These are phyloP conservation scores for Neofusicoccum ribis DNA, from an alignment of 2,329 filamentous ascomycete genomes.

Conservation along the genomic window DNA sequence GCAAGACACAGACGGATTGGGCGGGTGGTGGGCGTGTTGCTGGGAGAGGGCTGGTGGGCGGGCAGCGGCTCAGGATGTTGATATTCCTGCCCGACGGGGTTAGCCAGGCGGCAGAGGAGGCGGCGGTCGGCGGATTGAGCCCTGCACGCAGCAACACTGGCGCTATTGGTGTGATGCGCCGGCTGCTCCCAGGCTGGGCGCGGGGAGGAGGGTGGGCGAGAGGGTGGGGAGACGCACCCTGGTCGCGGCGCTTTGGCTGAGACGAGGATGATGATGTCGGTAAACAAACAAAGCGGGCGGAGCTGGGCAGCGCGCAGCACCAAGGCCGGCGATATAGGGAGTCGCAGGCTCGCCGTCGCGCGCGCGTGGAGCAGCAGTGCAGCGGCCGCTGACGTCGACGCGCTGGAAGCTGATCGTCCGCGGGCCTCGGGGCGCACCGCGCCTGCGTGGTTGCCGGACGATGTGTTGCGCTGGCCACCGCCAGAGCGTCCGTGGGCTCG, in stretches of 20 bases:
- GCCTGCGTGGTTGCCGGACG: not conserved
- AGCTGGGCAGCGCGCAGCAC: not conserved
- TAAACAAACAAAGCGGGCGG: constrained; percentile 12
- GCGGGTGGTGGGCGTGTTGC: not conserved
- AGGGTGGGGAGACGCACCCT: constrained; percentile 1
- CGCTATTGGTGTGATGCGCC: constrained; percentile 6
- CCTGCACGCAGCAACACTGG: constrained; percentile 16
- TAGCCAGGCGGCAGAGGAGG: constrained; percentile 8
- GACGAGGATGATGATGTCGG: constrained; percentile 3
- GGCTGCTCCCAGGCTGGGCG: not conserved
- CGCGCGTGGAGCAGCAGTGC: constrained; percentile 1
- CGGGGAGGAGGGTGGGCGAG: not conserved
- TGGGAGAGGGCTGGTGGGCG: not conserved
- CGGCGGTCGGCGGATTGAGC: constrained; percentile 1
- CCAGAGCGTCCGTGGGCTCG: not conserved
- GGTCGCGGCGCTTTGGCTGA: not conserved
- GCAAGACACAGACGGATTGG: not conserved
- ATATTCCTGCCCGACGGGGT: constrained; percentile 16
- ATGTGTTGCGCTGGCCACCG: not conserved
- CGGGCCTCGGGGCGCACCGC: constrained; percentile 7
- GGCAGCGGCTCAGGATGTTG: constrained; percentile 12
- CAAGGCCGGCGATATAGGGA: not conserved
- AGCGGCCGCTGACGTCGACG: constrained; percentile 10
- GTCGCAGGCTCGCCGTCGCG: not conserved
- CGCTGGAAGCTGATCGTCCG: not conserved